Evolutionary conservation across 345 rosid genomes (phyloP).

Genomic region (Moricandia moricandioides): DNA sequence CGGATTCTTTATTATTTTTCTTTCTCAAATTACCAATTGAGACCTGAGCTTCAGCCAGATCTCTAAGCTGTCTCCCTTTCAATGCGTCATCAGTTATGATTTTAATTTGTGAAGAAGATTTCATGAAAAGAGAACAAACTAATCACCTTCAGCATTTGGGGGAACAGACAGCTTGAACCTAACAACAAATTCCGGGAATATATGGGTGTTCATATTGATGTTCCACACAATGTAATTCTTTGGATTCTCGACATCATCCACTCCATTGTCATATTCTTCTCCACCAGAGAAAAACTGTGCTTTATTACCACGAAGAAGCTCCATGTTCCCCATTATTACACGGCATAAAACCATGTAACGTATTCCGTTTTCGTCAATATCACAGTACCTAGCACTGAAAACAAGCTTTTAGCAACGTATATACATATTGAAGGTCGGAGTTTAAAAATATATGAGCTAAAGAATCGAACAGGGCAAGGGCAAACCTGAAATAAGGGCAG

Average conservation of each 20-base stretch:
- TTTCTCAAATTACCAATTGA: constrained; percentile 25
- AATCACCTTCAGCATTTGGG: constrained; percentile 67
- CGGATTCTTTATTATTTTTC: constrained; percentile 23
- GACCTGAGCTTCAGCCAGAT: constrained; percentile 41
- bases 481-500: constrained; percentile 63
- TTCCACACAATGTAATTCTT: constrained; percentile 66
- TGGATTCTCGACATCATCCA: constrained; percentile 70
- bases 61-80: constrained; percentile 40
- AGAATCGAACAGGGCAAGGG: background rate
- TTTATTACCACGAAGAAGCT: constrained; percentile 56
- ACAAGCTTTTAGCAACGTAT: background rate
- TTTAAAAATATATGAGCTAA: background rate
- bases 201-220: constrained; percentile 80
- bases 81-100: constrained; percentile 39
- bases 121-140: constrained; percentile 25
- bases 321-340: constrained; percentile 88
- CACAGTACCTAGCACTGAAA: constrained; percentile 76
- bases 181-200: constrained; percentile 82
- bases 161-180: constrained; percentile 67
- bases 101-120: constrained; percentile 1
- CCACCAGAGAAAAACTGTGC: constrained; percentile 61
- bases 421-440: background rate
- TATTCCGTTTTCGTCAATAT: constrained; percentile 83
- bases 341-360: constrained; percentile 68
- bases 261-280: constrained; percentile 74